Evolutionary conservation across 2,329 filamentous ascomycete genomes (phyloP).

Genomic region (Claviceps spartinae): DNA sequence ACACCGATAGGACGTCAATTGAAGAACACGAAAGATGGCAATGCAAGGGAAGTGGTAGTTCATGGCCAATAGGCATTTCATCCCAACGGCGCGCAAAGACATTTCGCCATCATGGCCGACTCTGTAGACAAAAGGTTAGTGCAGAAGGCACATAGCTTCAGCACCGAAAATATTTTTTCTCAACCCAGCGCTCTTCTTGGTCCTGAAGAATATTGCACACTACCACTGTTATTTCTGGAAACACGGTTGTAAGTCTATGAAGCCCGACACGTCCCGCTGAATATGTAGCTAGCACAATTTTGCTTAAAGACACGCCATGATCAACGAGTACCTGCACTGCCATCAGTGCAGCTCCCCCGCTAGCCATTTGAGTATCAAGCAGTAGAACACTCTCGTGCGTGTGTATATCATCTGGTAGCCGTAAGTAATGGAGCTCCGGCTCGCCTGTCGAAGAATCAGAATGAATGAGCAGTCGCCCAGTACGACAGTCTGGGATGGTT

Average conservation of each 20-base stretch:
- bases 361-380: constrained; percentile 88
- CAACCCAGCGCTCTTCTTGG: constrained; percentile 78
- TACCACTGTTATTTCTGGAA: constrained; percentile 75
- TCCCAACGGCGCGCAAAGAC: neutral
- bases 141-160: constrained; percentile 21
- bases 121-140: neutral
- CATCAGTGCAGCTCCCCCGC: constrained; percentile 77
- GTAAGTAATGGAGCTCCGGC: constrained; percentile 83
- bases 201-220: constrained; percentile 72
- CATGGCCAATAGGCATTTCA: neutral
- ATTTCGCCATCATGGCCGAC: neutral
- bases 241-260: constrained; percentile 76
- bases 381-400: constrained; percentile 71
- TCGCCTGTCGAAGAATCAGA: constrained; percentile 75
- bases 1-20: neutral
- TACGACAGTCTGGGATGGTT: constrained; percentile 84
- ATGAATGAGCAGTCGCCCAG: constrained; percentile 80
- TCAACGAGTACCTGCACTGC: constrained; percentile 91
- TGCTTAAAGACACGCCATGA: constrained; percentile 72
- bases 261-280: constrained; percentile 74
- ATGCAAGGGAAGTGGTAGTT: neutral
- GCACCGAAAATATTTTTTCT: constrained; percentile 82
- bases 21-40: neutral
- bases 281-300: constrained; percentile 87
- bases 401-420: constrained; percentile 60